A percentile compares a stretch with the other conserved stretches of the same genome.
phyloP scores from a whole-genome alignment of 257 asterid genomes.

The Eucommia ulmoides region DNA sequence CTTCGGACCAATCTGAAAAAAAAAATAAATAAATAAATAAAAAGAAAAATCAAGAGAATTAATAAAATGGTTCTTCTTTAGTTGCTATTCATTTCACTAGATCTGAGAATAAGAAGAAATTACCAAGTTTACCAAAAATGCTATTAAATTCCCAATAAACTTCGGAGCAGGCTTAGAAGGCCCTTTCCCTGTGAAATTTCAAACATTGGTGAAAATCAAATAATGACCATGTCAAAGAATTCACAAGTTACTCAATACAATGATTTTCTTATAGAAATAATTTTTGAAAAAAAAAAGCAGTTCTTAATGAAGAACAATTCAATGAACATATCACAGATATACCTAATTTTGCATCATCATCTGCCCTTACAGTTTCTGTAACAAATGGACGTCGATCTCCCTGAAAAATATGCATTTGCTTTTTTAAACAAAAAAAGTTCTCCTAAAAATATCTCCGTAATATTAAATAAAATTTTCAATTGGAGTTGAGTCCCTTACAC shows the following conservation, averaged over 20 bases:
- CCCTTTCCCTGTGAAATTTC: conserved; percentile 55
- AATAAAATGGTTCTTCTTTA: conserved; percentile 4
- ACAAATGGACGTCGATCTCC: conserved; percentile 88
- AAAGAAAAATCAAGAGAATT: conserved; percentile 12
- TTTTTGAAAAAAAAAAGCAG: background rate
- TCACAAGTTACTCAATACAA: background rate
- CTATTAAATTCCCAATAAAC: conserved; percentile 69
- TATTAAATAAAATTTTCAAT: background rate
- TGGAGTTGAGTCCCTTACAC: conserved; percentile 28
- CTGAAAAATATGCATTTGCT: conserved; percentile 22
- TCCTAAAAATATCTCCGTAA: background rate
- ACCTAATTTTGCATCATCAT: conserved; percentile 87
- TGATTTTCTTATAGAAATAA: no score
- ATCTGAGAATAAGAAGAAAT: conserved; percentile 14
- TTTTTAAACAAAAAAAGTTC: no score
- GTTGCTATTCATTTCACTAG: conserved; percentile 4
- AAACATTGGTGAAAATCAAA: conserved; percentile 7
- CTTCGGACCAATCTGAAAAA: conserved; percentile 90
- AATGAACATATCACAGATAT: conserved; percentile 10
- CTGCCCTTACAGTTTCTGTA: conserved; percentile 90
- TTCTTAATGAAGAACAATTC: background rate
- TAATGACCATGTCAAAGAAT: conserved; percentile 4
- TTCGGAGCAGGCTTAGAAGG: conserved; percentile 85
- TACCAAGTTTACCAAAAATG: conserved; percentile 73
- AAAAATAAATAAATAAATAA: no score